Evolutionary conservation across 805 yeast species (phyloP).

Genomic region (Ogataea sp.): DNA sequence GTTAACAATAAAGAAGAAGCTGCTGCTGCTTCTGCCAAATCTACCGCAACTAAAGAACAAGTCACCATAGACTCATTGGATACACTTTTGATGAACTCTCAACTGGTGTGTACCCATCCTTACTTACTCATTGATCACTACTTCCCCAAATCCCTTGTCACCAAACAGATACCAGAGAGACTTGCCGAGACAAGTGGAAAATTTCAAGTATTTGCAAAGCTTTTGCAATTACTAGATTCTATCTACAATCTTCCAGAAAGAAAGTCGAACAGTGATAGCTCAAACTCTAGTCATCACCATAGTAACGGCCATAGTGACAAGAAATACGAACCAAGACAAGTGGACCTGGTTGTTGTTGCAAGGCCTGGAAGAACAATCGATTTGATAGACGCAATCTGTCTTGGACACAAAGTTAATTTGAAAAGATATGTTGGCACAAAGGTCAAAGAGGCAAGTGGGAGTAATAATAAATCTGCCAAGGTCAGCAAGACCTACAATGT

Average conservation of each 20-base stretch:
- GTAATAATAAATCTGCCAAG: slow-evolving; percentile 16
- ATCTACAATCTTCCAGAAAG: slow-evolving; percentile 19
- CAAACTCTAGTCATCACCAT: background rate
- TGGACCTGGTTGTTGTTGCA: slow-evolving; percentile 63
- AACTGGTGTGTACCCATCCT: slow-evolving; percentile 83
- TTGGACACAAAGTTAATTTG: slow-evolving; percentile 52
- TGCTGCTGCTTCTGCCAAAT: too few species aligned
- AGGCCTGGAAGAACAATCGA: slow-evolving; percentile 65
- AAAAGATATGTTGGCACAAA: slow-evolving; percentile 56
- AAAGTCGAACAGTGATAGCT: slow-evolving; percentile 2
- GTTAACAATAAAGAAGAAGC: background rate
- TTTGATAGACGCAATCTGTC: slow-evolving; percentile 58
- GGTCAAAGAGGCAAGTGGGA: slow-evolving; percentile 36
- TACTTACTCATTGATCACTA: slow-evolving; percentile 76
- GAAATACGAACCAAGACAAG: slow-evolving; percentile 6
- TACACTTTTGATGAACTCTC: slow-evolving; percentile 68
- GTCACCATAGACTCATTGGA: slow-evolving; percentile 69
- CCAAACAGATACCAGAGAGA: slow-evolving; percentile 63
- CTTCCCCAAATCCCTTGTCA: slow-evolving; percentile 70
- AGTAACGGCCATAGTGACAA: background rate
- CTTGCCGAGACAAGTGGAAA: slow-evolving; percentile 79
- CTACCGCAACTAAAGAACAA: slow-evolving; percentile 31
- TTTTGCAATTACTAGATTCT: slow-evolving; percentile 46
- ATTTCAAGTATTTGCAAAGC: slow-evolving; percentile 59
- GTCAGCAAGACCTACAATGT: slow-evolving; percentile 12